A percentile compares a stretch with the other conserved stretches of the same genome.
These are phyloP conservation scores for Furculomyces boomerangus DNA, from an alignment of 371 early-diverging fungal species.

Conservation along the genomic window DNA sequence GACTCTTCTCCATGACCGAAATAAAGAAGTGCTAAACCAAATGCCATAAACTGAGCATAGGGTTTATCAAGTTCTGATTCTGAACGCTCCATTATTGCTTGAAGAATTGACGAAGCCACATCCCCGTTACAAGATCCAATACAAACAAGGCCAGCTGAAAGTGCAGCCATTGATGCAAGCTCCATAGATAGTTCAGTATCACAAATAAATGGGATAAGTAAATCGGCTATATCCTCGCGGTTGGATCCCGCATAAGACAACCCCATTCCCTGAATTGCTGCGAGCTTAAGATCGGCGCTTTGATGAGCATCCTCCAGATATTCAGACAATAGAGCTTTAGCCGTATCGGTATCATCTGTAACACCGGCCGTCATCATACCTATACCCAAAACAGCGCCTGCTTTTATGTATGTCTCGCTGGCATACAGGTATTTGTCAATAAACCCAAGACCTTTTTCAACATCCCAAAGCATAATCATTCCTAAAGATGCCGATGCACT, in stretches of 20 bases:
- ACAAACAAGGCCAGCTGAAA: conserved; percentile 79
- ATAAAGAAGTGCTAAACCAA: conserved; percentile 77
- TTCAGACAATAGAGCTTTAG: conserved; percentile 77
- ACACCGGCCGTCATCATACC: conserved; percentile 82
- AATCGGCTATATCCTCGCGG: conserved; percentile 63
- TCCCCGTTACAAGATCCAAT: conserved; percentile 88
- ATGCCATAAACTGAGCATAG: conserved; percentile 75
- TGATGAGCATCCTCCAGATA: conserved; percentile 40
- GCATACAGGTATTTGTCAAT: conserved; percentile 89
- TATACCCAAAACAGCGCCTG: conserved; percentile 90
- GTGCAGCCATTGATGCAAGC: conserved; percentile 69
- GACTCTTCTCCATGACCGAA: conserved; percentile 77
- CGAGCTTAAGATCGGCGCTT: conserved; percentile 17
- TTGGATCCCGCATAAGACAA: conserved; percentile 88
- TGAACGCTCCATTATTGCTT: conserved; percentile 89
- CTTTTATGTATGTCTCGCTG: conserved; percentile 74
- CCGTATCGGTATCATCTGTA: conserved; percentile 82
- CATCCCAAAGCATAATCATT: conserved; percentile 81
- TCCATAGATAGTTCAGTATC: conserved; percentile 79
- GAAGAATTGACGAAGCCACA: conserved; percentile 73
- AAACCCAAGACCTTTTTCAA: conserved; percentile 69
- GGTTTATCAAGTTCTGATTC: conserved; percentile 63
- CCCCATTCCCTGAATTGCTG: conserved; percentile 50
- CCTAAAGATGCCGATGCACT: conserved; percentile 92
- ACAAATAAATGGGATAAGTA: conserved; percentile 65